Conservation (phyloP, 192 early-diverging fungal species). For the Radiomyces spectabilis region DNA sequence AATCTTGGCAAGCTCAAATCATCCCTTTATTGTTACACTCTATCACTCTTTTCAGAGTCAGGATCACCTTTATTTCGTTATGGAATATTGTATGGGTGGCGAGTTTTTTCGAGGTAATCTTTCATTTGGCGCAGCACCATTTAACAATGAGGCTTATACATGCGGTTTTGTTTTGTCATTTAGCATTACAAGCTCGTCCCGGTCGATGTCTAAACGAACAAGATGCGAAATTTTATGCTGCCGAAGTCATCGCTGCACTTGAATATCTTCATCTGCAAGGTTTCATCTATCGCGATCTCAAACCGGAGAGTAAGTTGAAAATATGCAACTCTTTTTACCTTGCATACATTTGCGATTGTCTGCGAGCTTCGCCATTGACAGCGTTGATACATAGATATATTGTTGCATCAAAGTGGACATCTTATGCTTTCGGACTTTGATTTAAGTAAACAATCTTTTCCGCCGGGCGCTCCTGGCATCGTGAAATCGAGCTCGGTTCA, state of each 20-base stretch:
- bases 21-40: constrained; percentile 81
- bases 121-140: not conserved
- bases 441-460: constrained; percentile 89
- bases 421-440: too few relatives aligned
- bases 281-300: constrained; percentile 95
- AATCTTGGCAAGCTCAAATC: constrained; percentile 67
- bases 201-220: constrained; percentile 82
- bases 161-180: not conserved
- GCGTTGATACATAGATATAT: too few relatives aligned
- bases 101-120: constrained; percentile 68
- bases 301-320: constrained; percentile 93
- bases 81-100: constrained; percentile 83
- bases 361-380: too few relatives aligned
- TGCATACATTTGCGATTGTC: too few relatives aligned
- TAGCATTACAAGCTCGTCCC: constrained; percentile 79
- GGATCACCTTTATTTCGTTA: constrained; percentile 75
- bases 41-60: constrained; percentile 84
- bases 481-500: constrained; percentile 55
- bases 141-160: too few relatives aligned
- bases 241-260: constrained; percentile 91
- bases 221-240: constrained; percentile 93
- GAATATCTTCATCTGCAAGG: constrained; percentile 96
- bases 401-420: constrained; percentile 84
- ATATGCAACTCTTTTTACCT: constrained; percentile 3
- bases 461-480: constrained; percentile 63